Evolutionary conservation across 2,329 filamentous ascomycete species (phyloP).

Genomic region (Botrytis paeoniae): DNA sequence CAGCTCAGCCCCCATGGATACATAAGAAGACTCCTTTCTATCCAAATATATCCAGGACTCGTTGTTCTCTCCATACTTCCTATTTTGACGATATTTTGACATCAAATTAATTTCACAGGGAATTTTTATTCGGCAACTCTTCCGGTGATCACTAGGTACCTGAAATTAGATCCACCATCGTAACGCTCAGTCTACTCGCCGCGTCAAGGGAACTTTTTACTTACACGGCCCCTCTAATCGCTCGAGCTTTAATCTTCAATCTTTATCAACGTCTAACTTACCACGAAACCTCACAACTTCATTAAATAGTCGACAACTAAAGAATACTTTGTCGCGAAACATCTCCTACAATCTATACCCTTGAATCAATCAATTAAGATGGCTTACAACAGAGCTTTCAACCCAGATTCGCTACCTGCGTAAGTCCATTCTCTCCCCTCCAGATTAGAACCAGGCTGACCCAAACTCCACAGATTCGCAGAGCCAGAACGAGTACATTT

Average conservation of each 20-base stretch:
- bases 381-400: conserved; percentile 92
- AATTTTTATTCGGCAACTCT: neutral
- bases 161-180: conserved; percentile 5
- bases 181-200: neutral
- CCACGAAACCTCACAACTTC: neutral
- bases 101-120: neutral
- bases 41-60: neutral
- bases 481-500: conserved; percentile 46
- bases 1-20: neutral
- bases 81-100: neutral
- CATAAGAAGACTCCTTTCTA: neutral
- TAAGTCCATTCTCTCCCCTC: conserved; percentile 46
- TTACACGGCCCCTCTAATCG: conserved; percentile 1
- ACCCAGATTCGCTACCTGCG: conserved; percentile 93
- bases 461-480: conserved; percentile 45
- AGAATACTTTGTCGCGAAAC: neutral
- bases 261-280: neutral
- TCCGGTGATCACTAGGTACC: neutral
- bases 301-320: neutral
- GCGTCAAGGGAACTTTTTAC: neutral
- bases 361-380: conserved; percentile 48
- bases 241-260: conserved; percentile 6
- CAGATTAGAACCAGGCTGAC: conserved; percentile 21
- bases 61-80: neutral
- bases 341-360: neutral